A percentile compares a stretch with the other conserved stretches of the same genome.
These are phyloP conservation scores for Ammopiptanthus mongolicus DNA, from an alignment of 306 rosid genomes.

Conservation along the genomic window DNA sequence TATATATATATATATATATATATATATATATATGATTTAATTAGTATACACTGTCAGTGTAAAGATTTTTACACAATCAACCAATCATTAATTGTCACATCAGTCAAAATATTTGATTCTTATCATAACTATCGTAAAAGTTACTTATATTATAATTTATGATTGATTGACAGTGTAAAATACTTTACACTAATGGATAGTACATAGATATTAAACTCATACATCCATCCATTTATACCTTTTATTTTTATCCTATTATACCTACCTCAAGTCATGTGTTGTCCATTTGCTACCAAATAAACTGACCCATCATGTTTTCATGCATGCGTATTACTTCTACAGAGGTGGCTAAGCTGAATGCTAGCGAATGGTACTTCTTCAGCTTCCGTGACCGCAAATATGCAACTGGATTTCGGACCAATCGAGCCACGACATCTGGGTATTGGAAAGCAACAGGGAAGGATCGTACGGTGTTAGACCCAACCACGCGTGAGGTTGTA, in stretches of 20 bases:
- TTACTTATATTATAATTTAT: no score
- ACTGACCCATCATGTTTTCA: slow-evolving; percentile 14
- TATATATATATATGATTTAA: no score
- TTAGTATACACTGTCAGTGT: no score
- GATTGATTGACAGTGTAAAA: no score
- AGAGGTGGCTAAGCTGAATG: slow-evolving; percentile 97
- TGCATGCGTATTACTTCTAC: background rate
- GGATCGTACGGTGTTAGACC: slow-evolving; percentile 80
- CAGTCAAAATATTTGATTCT: no score
- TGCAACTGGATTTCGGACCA: slow-evolving; percentile 81
- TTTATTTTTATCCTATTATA: background rate
- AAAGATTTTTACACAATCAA: no score
- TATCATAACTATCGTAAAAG: no score
- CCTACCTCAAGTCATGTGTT: background rate
- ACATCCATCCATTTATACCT: background rate
- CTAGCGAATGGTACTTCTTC: slow-evolving; percentile 94
- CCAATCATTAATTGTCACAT: no score
- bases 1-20: no score
- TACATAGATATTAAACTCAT: no score
- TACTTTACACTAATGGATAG: no score
- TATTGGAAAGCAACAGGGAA: slow-evolving; percentile 99
- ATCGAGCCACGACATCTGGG: slow-evolving; percentile 80
- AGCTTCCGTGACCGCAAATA: slow-evolving; percentile 97
- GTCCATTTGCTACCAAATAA: background rate
- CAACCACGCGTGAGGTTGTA: slow-evolving; percentile 58